These are phyloP conservation scores for Beauveria bassiana DNA, from an alignment of 2,329 filamentous ascomycete genomes.

Conservation along the genomic window DNA sequence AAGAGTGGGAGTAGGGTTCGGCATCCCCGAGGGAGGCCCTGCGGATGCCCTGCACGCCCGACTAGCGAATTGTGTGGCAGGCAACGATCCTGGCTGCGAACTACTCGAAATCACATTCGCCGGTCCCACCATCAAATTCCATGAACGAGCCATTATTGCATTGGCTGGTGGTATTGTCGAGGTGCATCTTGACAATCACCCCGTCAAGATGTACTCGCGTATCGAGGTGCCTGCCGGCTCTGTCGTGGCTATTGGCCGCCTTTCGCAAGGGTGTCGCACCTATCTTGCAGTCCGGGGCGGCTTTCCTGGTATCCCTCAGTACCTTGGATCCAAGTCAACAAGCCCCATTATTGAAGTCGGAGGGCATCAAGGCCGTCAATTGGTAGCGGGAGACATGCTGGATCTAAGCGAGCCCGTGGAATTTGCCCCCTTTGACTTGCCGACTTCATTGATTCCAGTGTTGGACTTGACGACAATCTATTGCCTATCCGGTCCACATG, in stretches of 20 bases:
- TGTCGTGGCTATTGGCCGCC: slow-evolving; percentile 44
- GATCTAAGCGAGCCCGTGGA: slow-evolving; percentile 24
- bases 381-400: slow-evolving; percentile 46
- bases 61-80: slow-evolving; percentile 52
- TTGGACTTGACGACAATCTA: slow-evolving; percentile 16
- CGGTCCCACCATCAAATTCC: slow-evolving; percentile 51
- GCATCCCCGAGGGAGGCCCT: slow-evolving; percentile 51
- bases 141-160: slow-evolving; percentile 45
- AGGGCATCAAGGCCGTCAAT: slow-evolving; percentile 49
- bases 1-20: slow-evolving; percentile 46
- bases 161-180: slow-evolving; percentile 49
- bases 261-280: slow-evolving; percentile 43
- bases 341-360: slow-evolving; percentile 49
- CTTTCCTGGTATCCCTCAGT: slow-evolving; percentile 38
- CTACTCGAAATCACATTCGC: slow-evolving; percentile 52
- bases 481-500: slow-evolving; percentile 25
- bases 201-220: slow-evolving; percentile 47
- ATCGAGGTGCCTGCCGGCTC: slow-evolving; percentile 39
- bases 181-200: slow-evolving; percentile 39
- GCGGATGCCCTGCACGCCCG: slow-evolving; percentile 54
- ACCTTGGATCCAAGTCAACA: slow-evolving; percentile 53
- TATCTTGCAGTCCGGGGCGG: slow-evolving; percentile 47
- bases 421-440: slow-evolving; percentile 5
- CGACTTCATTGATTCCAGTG: slow-evolving; percentile 7
- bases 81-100: slow-evolving; percentile 44